Evolutionary conservation across 129 eudicot species (phyloP).

Genomic region (Saposhnikovia divaricata): DNA sequence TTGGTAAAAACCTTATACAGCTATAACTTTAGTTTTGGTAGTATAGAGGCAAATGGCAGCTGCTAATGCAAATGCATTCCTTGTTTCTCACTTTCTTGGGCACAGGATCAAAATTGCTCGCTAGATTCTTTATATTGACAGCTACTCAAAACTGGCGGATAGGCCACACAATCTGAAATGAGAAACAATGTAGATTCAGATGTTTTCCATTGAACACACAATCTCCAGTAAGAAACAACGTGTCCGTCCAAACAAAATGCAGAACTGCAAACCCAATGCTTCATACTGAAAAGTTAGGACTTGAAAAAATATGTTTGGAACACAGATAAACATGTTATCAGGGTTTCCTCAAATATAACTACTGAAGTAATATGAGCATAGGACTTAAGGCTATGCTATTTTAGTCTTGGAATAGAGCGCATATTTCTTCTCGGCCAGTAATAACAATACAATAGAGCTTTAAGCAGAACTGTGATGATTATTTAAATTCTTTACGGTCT

Average conservation of each 20-base stretch:
- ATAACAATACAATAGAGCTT: background rate
- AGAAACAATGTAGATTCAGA: background rate
- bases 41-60: background rate
- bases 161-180: slow-evolving; percentile 1
- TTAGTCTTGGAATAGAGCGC: background rate
- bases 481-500: background rate
- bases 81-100: background rate
- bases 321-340: background rate
- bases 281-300: background rate
- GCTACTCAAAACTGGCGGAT: background rate
- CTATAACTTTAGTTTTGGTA: background rate
- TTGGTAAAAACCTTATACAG: background rate
- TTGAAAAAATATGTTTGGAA: background rate
- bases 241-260: background rate
- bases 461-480: background rate
- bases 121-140: background rate
- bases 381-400: background rate
- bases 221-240: background rate
- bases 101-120: background rate
- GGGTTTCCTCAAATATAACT: background rate
- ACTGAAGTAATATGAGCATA: background rate
- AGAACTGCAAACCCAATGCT: background rate
- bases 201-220: background rate
- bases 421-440: background rate
- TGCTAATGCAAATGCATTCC: background rate